Evolutionary conservation across 805 yeast genomes (phyloP).

Genomic region (Kazachstania viticola): DNA sequence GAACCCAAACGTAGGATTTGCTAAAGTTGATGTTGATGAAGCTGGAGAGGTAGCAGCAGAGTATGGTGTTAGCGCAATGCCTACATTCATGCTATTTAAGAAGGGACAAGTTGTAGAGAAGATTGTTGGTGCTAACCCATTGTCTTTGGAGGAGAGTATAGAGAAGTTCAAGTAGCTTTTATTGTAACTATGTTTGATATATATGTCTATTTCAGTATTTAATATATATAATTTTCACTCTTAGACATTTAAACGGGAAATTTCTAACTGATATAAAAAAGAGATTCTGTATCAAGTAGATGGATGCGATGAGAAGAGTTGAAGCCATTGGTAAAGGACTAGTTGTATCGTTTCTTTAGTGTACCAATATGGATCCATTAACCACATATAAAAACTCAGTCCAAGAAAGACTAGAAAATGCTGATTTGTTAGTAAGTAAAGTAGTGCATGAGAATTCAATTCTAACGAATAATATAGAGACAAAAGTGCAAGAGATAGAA

Average conservation of each 20-base stretch:
- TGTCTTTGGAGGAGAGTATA: conserved; percentile 11
- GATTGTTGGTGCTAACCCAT: conserved; percentile 51
- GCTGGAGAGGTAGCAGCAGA: conserved; percentile 47
- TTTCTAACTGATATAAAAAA: too few relatives aligned
- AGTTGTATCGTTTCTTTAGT: too few relatives aligned
- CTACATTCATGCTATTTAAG: conserved; percentile 55
- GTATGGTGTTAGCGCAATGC: conserved; percentile 62
- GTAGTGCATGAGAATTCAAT: conserved; percentile 19
- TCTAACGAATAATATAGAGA: conserved; percentile 10
- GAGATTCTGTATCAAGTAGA: too few relatives aligned
- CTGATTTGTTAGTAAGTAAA: conserved; percentile 20
- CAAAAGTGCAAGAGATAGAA: conserved; percentile 12
- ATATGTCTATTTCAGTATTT: too few relatives aligned
- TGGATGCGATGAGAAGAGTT: too few relatives aligned
- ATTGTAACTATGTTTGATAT: too few relatives aligned
- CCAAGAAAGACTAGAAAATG: conserved; percentile 18
- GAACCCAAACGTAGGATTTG: conserved; percentile 40
- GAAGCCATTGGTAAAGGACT: too few relatives aligned
- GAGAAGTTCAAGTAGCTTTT: neutral
- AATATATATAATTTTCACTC: too few relatives aligned
- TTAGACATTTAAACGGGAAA: too few relatives aligned
- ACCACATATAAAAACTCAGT: conserved; percentile 15
- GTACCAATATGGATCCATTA: neutral
- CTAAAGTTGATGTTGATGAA: conserved; percentile 61
- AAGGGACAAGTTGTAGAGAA: conserved; percentile 46